These are phyloP conservation scores for Neoarthrinium moseri DNA, from an alignment of 2,329 filamentous ascomycete genomes.

Conservation along the genomic window DNA sequence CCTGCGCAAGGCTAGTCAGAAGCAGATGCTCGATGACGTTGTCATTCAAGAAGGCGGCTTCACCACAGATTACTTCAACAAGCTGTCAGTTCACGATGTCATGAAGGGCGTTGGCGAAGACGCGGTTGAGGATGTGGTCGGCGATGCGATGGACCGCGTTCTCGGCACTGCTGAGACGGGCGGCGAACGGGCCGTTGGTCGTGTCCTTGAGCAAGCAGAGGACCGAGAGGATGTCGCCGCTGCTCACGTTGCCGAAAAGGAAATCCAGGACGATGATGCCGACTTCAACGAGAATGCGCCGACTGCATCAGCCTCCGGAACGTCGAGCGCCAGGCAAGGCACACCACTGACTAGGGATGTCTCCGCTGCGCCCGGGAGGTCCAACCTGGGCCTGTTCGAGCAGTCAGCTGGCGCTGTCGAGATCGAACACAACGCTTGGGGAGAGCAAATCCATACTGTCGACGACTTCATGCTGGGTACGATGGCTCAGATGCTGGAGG, in stretches of 20 bases:
- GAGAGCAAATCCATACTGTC: constrained; percentile 56
- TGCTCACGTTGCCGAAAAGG: constrained; percentile 82
- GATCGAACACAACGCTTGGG: constrained; percentile 59
- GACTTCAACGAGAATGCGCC: constrained; percentile 72
- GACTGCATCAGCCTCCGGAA: constrained; percentile 42
- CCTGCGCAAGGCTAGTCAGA: constrained; percentile 92
- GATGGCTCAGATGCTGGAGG: constrained; percentile 62
- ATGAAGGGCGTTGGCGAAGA: constrained; percentile 60
- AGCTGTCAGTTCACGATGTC: constrained; percentile 67
- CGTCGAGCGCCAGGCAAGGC: constrained; percentile 49
- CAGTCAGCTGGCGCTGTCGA: constrained; percentile 37
- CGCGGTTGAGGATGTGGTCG: constrained; percentile 39
- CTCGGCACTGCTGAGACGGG: constrained; percentile 65
- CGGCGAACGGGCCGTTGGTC: constrained; percentile 61
- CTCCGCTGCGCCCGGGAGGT: constrained; percentile 31
- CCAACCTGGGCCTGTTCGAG: constrained; percentile 36
- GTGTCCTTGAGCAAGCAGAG: constrained; percentile 80
- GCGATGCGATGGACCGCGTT: constrained; percentile 80
- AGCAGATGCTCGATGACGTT: constrained; percentile 95
- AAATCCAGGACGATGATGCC: constrained; percentile 81
- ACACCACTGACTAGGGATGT: constrained; percentile 42
- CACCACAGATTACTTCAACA: constrained; percentile 94
- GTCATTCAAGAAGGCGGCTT: constrained; percentile 98
- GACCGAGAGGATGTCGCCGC: constrained; percentile 90
- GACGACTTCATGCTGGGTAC: constrained; percentile 74